These are phyloP conservation scores for Gracilaria caudata DNA, from an alignment of 23 red algal species.

Conservation along the genomic window DNA sequence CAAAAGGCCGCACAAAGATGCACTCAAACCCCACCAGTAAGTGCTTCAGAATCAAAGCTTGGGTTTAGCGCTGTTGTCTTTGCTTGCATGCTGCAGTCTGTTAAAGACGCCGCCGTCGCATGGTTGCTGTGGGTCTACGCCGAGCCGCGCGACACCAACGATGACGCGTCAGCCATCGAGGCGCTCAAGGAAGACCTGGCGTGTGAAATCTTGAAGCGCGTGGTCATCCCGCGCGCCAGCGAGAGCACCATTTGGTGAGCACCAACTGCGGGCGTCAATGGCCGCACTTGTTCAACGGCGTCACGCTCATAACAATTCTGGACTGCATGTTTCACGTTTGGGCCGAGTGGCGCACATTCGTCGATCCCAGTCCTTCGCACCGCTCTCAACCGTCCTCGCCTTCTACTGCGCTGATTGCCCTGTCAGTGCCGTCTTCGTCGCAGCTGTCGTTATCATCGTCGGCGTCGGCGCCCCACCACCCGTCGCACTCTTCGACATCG, in stretches of 20 bases:
- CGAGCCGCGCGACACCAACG: conserved; percentile 17
- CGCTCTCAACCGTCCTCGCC: not conserved
- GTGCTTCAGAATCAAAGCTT: too few species aligned
- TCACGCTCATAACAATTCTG: conserved; percentile 57
- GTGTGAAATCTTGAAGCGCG: conserved; percentile 41
- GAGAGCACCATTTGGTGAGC: conserved; percentile 58
- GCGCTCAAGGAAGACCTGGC: conserved; percentile 50
- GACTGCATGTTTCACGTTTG: conserved; percentile 33
- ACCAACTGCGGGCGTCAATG: conserved; percentile 51
- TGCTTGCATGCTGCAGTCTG: too few species aligned
- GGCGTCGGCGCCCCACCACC: not conserved
- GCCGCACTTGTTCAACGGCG: conserved; percentile 28
- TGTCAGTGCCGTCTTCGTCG: not conserved
- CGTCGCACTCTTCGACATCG: not conserved
- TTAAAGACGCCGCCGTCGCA: not conserved
- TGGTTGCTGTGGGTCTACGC: conserved; percentile 40
- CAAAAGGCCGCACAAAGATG: too few species aligned
- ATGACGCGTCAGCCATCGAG: conserved; percentile 21
- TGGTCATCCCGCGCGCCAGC: conserved; percentile 46
- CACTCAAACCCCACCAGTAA: too few species aligned
- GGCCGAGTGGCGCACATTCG: conserved; percentile 8
- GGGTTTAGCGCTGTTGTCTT: too few species aligned
- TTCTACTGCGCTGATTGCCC: not conserved
- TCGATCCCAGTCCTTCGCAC: not conserved
- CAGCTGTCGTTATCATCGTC: not conserved